Conservation (phyloP, 83 land plant species). For the Picea abies region DNA sequence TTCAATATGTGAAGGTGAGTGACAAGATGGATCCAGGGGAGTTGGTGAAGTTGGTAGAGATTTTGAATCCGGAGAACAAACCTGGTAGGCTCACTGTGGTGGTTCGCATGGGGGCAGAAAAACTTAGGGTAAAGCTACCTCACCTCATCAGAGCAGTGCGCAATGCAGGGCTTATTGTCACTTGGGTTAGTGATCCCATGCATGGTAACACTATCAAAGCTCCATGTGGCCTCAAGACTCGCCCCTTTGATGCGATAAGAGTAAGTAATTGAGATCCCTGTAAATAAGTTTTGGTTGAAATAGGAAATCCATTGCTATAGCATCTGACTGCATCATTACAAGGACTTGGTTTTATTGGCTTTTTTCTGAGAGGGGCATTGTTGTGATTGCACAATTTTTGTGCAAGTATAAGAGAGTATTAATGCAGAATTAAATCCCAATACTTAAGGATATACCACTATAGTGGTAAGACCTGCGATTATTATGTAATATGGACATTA, state of each 20-base stretch:
- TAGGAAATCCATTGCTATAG: too few relatives aligned
- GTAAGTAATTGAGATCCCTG: conserved; percentile 19
- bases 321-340: too few relatives aligned
- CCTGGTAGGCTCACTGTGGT: conserved; percentile 69
- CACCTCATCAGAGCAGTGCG: conserved; percentile 69
- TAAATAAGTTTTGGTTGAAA: too few relatives aligned
- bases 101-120: conserved; percentile 64
- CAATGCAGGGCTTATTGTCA: conserved; percentile 62
- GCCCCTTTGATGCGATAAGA: conserved; percentile 60
- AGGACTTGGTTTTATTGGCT: too few relatives aligned
- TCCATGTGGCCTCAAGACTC: conserved; percentile 68
- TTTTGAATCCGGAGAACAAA: conserved; percentile 56
- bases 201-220: conserved; percentile 73
- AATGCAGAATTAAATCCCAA: too few relatives aligned
- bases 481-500: too few relatives aligned
- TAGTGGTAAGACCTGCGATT: too few relatives aligned
- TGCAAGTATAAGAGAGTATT: too few relatives aligned
- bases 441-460: too few relatives aligned
- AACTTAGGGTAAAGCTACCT: conserved; percentile 68
- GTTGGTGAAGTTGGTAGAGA: conserved; percentile 57
- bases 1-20: conserved; percentile 46
- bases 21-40: conserved; percentile 70
- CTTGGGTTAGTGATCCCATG: conserved; percentile 79
- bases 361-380: too few relatives aligned
- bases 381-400: too few relatives aligned